Evolutionary conservation across 768 basidiomycete species (phyloP).

Genomic region (Coprinopsis cinerea): DNA sequence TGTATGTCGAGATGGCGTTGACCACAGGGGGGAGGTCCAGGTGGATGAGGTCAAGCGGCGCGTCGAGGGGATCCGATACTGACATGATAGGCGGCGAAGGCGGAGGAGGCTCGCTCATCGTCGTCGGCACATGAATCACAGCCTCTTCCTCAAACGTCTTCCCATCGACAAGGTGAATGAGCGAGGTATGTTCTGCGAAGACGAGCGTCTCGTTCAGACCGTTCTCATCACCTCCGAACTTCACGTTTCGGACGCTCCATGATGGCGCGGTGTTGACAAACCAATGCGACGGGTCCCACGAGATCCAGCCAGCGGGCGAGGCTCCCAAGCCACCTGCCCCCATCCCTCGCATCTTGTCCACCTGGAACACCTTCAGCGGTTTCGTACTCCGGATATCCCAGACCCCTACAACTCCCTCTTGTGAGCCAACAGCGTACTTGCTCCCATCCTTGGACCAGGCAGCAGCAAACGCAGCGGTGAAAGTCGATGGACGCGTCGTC

Average conservation of each 20-base stretch:
- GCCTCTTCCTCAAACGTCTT: not conserved
- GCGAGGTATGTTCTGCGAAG: constrained; percentile 12
- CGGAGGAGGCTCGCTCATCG: no score
- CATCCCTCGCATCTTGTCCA: constrained; percentile 15
- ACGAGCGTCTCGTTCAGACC: constrained; percentile 14
- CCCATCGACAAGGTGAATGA: not conserved
- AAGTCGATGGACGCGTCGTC: constrained; percentile 13
- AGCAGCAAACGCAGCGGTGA: constrained; percentile 16
- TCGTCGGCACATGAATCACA: not conserved
- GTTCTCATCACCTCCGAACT: constrained; percentile 12
- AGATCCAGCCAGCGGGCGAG: constrained; percentile 11
- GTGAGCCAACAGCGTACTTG: constrained; percentile 16
- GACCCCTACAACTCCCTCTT: constrained; percentile 15
- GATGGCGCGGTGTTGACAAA: constrained; percentile 12
- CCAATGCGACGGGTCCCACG: constrained; percentile 16
- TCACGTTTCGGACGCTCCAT: constrained; percentile 15
- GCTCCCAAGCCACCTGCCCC: constrained; percentile 4
- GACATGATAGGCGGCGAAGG: no score
- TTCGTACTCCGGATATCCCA: constrained; percentile 16
- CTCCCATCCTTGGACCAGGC: constrained; percentile 13
- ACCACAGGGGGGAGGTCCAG: no score
- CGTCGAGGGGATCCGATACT: no score
- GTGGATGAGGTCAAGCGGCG: no score
- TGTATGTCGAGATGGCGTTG: no score
- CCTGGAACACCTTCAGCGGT: constrained; percentile 15